A percentile compares a stretch with the other conserved stretches of the same genome.
phyloP scores from a whole-genome alignment of 139 green algal species.

The Chlamydomonas sp. region DNA sequence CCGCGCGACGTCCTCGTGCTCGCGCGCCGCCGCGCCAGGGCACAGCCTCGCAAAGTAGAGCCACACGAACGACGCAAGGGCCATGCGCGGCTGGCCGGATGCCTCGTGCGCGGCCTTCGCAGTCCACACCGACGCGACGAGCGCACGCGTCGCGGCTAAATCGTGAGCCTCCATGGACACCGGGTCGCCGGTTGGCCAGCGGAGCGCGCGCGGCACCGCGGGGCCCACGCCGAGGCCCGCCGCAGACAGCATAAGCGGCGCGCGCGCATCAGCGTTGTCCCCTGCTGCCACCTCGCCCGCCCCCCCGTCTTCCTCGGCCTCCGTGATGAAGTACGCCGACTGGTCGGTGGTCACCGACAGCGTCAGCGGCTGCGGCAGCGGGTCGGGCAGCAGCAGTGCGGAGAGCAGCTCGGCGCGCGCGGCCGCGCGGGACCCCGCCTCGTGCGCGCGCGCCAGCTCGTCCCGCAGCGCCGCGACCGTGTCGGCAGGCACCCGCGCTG shows the following conservation, averaged over 20 bases:
- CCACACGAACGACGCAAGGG: not conserved
- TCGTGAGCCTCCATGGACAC: not conserved
- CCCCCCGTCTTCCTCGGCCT: slow-evolving; percentile 5
- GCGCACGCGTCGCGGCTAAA: not conserved
- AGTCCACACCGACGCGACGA: not conserved
- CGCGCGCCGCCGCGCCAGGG: not conserved
- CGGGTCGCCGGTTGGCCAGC: not conserved
- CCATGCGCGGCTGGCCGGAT: not conserved
- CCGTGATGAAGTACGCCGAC: slow-evolving; percentile 12
- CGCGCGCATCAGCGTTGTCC: not conserved
- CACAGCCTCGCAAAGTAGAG: not conserved
- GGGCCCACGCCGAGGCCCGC: slow-evolving; percentile 6
- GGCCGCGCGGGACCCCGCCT: too few relatives aligned
- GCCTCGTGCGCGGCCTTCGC: not conserved
- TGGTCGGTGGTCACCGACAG: slow-evolving; percentile 7
- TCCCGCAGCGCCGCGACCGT: slow-evolving; percentile 2
- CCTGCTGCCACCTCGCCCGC: not conserved
- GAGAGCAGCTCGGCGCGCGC: slow-evolving; percentile 2
- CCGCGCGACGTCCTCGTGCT: not conserved
- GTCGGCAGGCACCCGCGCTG: not conserved
- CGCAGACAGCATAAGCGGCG: not conserved
- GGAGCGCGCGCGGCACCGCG: not conserved
- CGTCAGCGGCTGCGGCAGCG: not conserved
- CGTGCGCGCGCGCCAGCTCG: not conserved
- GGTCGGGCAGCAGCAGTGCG: not conserved